phyloP scores from a whole-genome alignment of 305 asterid genomes.

The Fraxinus nigra region DNA sequence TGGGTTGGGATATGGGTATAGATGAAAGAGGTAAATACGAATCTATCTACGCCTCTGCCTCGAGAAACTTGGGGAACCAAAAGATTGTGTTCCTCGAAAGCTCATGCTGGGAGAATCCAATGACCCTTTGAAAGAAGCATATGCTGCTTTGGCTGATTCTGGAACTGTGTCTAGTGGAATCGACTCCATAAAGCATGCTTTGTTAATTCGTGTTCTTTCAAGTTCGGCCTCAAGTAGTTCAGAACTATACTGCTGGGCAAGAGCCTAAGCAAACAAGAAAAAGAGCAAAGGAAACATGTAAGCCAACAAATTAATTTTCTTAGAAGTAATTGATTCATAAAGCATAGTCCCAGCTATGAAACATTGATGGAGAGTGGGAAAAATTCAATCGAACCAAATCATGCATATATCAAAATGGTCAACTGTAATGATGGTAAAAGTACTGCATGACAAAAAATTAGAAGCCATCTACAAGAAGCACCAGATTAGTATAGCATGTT shows the following conservation, averaged over 20 bases:
- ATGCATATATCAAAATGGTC: neutral
- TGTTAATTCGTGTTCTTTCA: conserved; percentile 85
- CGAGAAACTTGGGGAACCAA: conserved; percentile 79
- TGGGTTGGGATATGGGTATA: neutral
- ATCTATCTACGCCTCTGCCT: conserved; percentile 80
- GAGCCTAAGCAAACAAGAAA: conserved; percentile 50
- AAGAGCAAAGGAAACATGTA: neutral
- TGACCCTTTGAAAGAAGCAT: conserved; percentile 80
- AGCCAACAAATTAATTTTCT: neutral
- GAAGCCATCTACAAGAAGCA: neutral
- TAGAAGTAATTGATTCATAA: neutral
- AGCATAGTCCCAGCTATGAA: neutral
- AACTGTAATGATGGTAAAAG: neutral
- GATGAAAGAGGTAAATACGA: neutral
- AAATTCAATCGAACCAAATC: neutral
- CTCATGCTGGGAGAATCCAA: conserved; percentile 74
- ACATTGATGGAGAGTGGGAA: neutral
- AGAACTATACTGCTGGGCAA: conserved; percentile 89
- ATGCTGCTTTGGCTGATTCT: conserved; percentile 89
- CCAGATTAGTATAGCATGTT: neutral
- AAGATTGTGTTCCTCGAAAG: conserved; percentile 54
- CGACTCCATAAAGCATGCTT: conserved; percentile 91
- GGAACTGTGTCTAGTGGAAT: conserved; percentile 73
- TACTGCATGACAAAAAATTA: neutral
- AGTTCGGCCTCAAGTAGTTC: conserved; percentile 89